These are phyloP conservation scores for Talaromyces funiculosus DNA, from an alignment of 2,329 filamentous ascomycete species.

Conservation along the genomic window DNA sequence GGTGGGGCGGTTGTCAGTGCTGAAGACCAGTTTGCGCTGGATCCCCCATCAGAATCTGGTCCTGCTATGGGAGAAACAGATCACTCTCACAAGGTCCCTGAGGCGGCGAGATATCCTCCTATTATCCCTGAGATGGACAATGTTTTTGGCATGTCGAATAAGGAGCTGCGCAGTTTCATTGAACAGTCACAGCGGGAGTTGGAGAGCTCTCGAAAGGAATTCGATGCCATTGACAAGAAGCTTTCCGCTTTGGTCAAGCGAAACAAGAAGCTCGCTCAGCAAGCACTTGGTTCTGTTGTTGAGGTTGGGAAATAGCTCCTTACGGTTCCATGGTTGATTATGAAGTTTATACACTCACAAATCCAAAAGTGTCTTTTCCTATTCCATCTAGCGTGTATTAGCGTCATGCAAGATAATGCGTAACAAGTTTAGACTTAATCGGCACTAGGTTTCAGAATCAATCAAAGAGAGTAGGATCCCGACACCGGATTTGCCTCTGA, in stretches of 20 bases:
- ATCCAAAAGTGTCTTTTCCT: too few relatives aligned
- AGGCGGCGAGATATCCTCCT: constrained; percentile 28
- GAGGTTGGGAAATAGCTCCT: constrained; percentile 16
- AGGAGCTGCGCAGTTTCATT: constrained; percentile 36
- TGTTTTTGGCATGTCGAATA: constrained; percentile 38
- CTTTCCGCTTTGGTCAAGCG: constrained; percentile 36
- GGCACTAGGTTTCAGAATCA: too few relatives aligned
- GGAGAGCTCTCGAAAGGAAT: constrained; percentile 64
- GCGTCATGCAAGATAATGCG: too few relatives aligned
- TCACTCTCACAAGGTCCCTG: constrained; percentile 35
- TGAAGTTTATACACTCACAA: not conserved
- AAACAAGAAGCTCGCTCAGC: constrained; percentile 40
- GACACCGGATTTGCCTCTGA: too few relatives aligned
- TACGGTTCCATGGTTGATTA: not conserved
- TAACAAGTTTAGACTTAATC: too few relatives aligned
- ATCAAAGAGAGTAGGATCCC: too few relatives aligned
- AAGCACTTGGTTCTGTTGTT: constrained; percentile 30
- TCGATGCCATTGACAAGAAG: constrained; percentile 47
- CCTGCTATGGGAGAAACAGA: constrained; percentile 37
- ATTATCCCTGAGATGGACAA: constrained; percentile 33
- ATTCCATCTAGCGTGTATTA: too few relatives aligned
- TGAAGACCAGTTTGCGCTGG: constrained; percentile 20
- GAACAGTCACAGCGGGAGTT: constrained; percentile 56
- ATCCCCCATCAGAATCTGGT: constrained; percentile 17
- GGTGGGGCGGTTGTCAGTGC: constrained; percentile 17